These are phyloP conservation scores for Blastobotrys terrestris DNA, from an alignment of 805 yeast species.

Conservation along the genomic window DNA sequence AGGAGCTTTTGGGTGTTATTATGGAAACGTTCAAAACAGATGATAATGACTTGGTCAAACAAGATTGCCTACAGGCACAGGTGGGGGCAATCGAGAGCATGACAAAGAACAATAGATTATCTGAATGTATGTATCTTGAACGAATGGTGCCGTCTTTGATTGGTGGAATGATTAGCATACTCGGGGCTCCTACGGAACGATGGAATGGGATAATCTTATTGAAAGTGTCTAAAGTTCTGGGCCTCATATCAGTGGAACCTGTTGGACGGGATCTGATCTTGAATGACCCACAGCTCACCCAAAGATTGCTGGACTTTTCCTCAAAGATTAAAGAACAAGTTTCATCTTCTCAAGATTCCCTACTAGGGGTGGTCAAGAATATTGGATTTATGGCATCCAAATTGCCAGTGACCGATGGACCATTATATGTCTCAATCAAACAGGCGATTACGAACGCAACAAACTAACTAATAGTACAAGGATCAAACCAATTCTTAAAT, in stretches of 20 bases:
- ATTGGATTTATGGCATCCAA: constrained; percentile 9
- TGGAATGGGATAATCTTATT: not conserved
- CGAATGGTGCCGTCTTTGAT: not conserved
- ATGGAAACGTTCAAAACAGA: constrained; percentile 1
- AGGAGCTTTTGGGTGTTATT: constrained; percentile 4
- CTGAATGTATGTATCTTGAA: not conserved
- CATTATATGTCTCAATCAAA: not conserved
- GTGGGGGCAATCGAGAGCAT: not conserved
- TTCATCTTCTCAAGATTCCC: not conserved
- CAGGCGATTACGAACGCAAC: constrained; percentile 4
- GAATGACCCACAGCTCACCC: not conserved
- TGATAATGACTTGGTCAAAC: constrained; percentile 9
- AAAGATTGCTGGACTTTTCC: not conserved
- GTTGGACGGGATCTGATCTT: not conserved
- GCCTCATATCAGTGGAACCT: not conserved
- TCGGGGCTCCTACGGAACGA: not conserved
- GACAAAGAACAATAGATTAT: not conserved
- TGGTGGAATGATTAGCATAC: not conserved
- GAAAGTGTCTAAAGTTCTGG: constrained; percentile 1
- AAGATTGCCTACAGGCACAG: not conserved
- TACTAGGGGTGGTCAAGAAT: constrained; percentile 6
- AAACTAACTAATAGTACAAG: not conserved
- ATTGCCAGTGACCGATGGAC: not conserved
- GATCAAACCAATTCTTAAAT: not conserved
- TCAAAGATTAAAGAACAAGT: not conserved